Base-by-base conservation (phyloP, 257 asterid species). In the Ilex asprella region DNA sequence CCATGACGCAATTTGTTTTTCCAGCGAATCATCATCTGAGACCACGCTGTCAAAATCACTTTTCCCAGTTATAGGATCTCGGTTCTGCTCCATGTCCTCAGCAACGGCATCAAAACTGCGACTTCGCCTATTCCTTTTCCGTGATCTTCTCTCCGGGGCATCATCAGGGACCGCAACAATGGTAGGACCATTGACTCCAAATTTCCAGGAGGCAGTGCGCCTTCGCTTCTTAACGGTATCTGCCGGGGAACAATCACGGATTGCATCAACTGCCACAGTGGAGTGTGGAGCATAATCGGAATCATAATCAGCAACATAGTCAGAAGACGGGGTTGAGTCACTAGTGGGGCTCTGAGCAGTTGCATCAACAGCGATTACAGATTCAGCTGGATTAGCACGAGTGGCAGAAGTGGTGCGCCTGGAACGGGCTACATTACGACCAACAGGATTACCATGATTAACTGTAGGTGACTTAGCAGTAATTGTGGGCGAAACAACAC, bases 221-320 rank as follows among this genome's bases (percentile, higher is more conserved):
- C 98, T 84, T 64, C 98, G 79, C 86, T 86, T 88, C 78, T 91
- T 91, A 39, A 91, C 98, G 13, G 96, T 86, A 59, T 84, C 95
- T 70, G 98, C 96, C 54, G 98, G 98, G 70, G 93, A 82, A 63
- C 78, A 76, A 74, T 58, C 74, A 66, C 67, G 75, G 69, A 72
- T 51, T 56, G 70, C 76, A 65, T 67, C 75, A 75, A 69, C 62
- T 53, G 69, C 76, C 44, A 62, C 73, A 68, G 56, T 66, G 47
- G 35, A 53, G 29, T 68, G 81, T 51, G 93, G 89, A 64, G 78
- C 75, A 77, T 83, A 87, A 55, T 83, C 95, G 35, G 81, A 74
- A 81, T 86, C 91, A 67, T 61, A 73, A 65, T 76, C 86, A 63
- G 66, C 73, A 70, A 55, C 74, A 74, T 70, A 67, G 55, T 69